These are phyloP conservation scores for Coemansia furcata DNA, from an alignment of 192 early-diverging fungal genomes.

Conservation along the genomic window DNA sequence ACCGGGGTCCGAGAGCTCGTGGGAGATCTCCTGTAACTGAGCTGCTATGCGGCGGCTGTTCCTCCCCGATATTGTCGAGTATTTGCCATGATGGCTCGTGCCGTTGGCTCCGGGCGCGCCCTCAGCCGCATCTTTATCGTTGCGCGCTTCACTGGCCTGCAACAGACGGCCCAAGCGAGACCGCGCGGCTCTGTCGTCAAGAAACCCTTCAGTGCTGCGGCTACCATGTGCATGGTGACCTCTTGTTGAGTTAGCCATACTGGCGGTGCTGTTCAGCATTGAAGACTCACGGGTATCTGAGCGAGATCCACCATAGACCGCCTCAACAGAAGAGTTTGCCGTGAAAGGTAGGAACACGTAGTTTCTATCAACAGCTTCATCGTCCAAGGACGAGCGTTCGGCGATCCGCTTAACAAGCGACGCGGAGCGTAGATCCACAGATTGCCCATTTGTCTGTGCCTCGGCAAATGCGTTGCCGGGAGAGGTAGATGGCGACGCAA, in stretches of 20 bases:
- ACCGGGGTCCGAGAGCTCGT: neutral
- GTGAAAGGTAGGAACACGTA: slow-evolving; percentile 17
- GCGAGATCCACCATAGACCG: slow-evolving; percentile 48
- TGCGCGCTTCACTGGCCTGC: neutral
- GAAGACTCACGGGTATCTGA: slow-evolving; percentile 23
- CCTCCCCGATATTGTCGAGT: slow-evolving; percentile 13
- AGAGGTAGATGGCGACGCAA: neutral
- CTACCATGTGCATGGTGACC: neutral
- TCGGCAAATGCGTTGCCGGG: neutral
- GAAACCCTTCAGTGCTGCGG: neutral
- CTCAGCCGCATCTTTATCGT: neutral
- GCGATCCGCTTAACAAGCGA: neutral
- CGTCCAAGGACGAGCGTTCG: slow-evolving; percentile 2
- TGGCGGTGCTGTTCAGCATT: slow-evolving; percentile 4
- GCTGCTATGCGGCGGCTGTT: slow-evolving; percentile 10
- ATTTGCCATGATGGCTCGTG: neutral
- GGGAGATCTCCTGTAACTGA: neutral
- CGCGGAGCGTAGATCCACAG: neutral
- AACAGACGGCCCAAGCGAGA: slow-evolving; percentile 3
- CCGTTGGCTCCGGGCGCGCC: neutral
- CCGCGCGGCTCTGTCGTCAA: neutral
- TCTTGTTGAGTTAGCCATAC: neutral
- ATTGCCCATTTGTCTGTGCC: neutral
- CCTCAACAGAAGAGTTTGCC: slow-evolving; percentile 44
- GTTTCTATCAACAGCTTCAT: slow-evolving; percentile 10